Base-by-base conservation (phyloP, 225 moss, liverwort and hornwort genomes). In the Marchantia polymorpha region DNA sequence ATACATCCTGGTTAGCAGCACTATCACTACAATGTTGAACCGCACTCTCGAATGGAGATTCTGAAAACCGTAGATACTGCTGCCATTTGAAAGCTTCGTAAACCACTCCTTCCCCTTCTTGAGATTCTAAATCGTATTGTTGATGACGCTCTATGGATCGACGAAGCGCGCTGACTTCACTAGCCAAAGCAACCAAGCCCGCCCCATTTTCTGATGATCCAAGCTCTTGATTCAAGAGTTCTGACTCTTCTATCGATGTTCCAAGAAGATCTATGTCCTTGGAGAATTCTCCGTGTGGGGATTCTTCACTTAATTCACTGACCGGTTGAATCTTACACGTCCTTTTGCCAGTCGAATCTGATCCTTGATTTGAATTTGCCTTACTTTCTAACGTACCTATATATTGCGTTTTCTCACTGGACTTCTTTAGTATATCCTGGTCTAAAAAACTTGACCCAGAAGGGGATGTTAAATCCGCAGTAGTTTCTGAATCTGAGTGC, bases 1-100 rank as follows among this genome's bases (percentile, higher is more conserved):
- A 85, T 30, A 81, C 90, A 65, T 88, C 90, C 68, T 89, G 86
- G 76, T 75, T 61, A 29, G 69, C 63, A 39, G 50, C 46, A 68
- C 83, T 51, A 75, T 83, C 78, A 76, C 64, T 83, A 77, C 79
- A 54, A 52, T 72, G 69, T 74, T 82, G 80, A 80, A 81, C 64
- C 68, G 83, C 85, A 79, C 29, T 77, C 63, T 82, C 74, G 79
- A 77, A 82, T 6, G 81, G 51, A 22, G 80, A 80, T 78, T 89
- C 85, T 65, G 73, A 84, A 58, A 60, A 77, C 47, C 80, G 85
- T 65, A 92, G 87, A 77, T 90, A 76, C 20, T 91, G 85, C 84
- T 88, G 88, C 92, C 92, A 94, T 49, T 73, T 92, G 59, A 84
- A 80, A 56, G 84, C 89, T 50, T 78, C 84, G 23, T 85, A 86